Evolutionary conservation across 179 eudicot genomes (phyloP), one percentile per base, ranked within the genome.

Genomic region (Patellifolia procumbens): DNA sequence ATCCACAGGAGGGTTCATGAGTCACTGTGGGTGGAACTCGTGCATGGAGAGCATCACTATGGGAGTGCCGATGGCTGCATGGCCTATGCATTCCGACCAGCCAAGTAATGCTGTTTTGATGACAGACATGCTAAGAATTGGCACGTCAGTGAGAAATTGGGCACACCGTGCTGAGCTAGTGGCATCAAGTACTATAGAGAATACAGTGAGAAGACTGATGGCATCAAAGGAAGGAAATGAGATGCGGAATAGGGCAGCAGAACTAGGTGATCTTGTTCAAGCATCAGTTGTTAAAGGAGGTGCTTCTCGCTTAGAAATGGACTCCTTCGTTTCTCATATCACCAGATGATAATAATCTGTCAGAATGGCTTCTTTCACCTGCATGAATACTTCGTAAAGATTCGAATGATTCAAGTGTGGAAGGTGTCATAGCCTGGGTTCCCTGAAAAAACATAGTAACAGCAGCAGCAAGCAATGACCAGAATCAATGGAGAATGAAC

Each of bases 41-140:
- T 68, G 56, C 56, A 16, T 68, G 13, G 72, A 68, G 37, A 68
- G 72, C 37, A 68, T 68, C 11, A 68, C 58, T 24, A 68, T 48
- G 58, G 72, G 56, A 29, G 91, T 91, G n/a, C 85, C 97, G 0
- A 83, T 89, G 3, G 88, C 88, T 1, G 82, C 92, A 4, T 89
- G 93, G 92, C 92, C 93, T 0, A 87, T 89, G 84, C 97, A 91
- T 39, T 87, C 89, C 0, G 95, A 91, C 59, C 95, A 91, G 49
- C 91, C 92, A 1, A 76, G 75, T 65, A 89, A 91, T 35, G 77
- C 88, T 1, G 55, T 78, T n/a, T 60, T 89, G 11, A 68, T 89
- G 78, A 82, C 89, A 3, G 65, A 83, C 16, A 78, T 83, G 9
- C 61, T 89, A 52, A 82, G 76, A 28, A 60, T 78, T 22, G 92